Conservation (phyloP, 257 asterid species). For the Solanum okadae region DNA sequence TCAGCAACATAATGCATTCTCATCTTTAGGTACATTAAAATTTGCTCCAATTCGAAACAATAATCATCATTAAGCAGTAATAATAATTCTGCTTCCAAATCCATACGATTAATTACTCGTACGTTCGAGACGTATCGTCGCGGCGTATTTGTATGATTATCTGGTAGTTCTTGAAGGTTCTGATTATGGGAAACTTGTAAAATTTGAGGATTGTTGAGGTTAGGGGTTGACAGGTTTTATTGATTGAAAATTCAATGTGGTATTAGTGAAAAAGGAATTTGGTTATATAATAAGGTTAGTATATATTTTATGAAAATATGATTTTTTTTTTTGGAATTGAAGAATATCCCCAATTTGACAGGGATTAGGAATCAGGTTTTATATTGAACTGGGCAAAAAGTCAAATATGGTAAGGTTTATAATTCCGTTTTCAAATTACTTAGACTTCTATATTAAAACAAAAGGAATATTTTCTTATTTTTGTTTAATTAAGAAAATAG, state of each 20-base stretch:
- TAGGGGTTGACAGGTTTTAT: neutral
- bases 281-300: neutral
- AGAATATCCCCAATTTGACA: neutral
- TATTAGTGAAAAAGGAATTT: neutral
- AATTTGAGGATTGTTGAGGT: neutral
- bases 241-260: neutral
- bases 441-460: neutral
- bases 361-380: neutral
- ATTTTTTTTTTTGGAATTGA: too few species aligned
- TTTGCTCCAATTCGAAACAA: neutral
- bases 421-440: neutral
- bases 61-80: neutral
- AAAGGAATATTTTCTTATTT: too few species aligned
- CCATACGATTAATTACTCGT: neutral
- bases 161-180: neutral
- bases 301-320: too few species aligned
- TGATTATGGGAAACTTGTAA: neutral
- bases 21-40: neutral
- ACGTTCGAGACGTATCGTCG: neutral
- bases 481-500: neutral
- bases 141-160: neutral
- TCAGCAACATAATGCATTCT: neutral
- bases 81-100: neutral
- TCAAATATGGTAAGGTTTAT: neutral
- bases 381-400: neutral